These are phyloP conservation scores for Picea abies DNA, from an alignment of 83 land plant genomes.

Conservation along the genomic window DNA sequence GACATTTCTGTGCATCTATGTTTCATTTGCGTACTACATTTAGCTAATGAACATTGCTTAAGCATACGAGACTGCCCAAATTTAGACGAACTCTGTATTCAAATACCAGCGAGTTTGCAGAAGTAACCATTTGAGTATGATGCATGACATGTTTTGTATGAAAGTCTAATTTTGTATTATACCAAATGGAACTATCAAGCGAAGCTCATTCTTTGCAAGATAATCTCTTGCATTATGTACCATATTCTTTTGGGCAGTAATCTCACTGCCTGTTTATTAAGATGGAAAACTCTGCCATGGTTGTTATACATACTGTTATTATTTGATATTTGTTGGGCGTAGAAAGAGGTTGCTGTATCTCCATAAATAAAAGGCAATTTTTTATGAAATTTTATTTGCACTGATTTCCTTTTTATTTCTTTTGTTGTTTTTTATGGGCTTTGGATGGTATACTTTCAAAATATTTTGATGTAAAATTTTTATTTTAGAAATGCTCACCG, in stretches of 20 bases:
- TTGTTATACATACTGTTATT: too few relatives aligned
- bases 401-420: too few relatives aligned
- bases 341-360: too few relatives aligned
- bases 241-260: slow-evolving; percentile 3
- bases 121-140: neutral
- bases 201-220: slow-evolving; percentile 1
- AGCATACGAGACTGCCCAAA: slow-evolving; percentile 43
- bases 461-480: too few relatives aligned
- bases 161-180: neutral
- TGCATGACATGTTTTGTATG: neutral
- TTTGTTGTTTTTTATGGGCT: too few relatives aligned
- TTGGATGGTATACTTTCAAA: too few relatives aligned
- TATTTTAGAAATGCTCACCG: too few relatives aligned
- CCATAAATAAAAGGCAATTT: too few relatives aligned
- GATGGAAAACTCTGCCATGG: too few relatives aligned
- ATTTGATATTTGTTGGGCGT: too few relatives aligned
- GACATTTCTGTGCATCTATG: slow-evolving; percentile 88
- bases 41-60: slow-evolving; percentile 89
- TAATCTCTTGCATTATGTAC: slow-evolving; percentile 3
- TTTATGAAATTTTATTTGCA: too few relatives aligned
- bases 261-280: neutral
- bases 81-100: slow-evolving; percentile 63
- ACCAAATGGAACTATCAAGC: neutral
- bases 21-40: slow-evolving; percentile 89
- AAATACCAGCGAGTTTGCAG: neutral